These are phyloP conservation scores for Hyaloperonospora arabidopsidis DNA, from an alignment of 352 stramenopile genomes.

Conservation along the genomic window DNA sequence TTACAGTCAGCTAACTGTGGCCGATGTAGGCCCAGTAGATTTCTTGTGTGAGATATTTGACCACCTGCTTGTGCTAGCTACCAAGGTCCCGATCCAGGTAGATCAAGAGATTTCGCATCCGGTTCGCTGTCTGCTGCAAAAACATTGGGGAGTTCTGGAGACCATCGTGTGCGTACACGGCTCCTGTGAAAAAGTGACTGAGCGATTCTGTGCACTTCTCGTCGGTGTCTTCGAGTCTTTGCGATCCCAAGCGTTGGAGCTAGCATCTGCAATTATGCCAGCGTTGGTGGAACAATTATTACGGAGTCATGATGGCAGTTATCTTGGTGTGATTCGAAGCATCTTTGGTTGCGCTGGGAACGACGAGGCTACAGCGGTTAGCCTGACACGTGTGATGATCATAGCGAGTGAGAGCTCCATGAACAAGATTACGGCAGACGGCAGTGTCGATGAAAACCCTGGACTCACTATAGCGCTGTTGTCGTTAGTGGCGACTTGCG, in stretches of 20 bases:
- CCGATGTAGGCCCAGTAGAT: slow-evolving; percentile 42
- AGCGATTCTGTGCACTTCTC: slow-evolving; percentile 48
- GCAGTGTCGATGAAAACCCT: slow-evolving; percentile 48
- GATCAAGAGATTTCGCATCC: slow-evolving; percentile 57
- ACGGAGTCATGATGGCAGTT: slow-evolving; percentile 47
- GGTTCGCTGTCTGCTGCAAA: slow-evolving; percentile 46
- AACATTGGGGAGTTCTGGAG: slow-evolving; percentile 48
- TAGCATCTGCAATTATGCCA: slow-evolving; percentile 57
- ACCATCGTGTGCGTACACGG: slow-evolving; percentile 45
- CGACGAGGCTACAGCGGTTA: slow-evolving; percentile 45
- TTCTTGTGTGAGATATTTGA: slow-evolving; percentile 55
- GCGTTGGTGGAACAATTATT: slow-evolving; percentile 56
- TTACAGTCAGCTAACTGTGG: slow-evolving; percentile 34
- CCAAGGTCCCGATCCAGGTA: slow-evolving; percentile 49
- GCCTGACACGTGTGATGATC: slow-evolving; percentile 58
- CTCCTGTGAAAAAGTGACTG: slow-evolving; percentile 44
- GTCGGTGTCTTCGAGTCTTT: slow-evolving; percentile 56
- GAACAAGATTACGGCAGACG: slow-evolving; percentile 41
- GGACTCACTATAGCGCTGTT: slow-evolving; percentile 45
- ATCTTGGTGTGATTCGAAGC: slow-evolving; percentile 62
- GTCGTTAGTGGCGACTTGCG: slow-evolving; percentile 50
- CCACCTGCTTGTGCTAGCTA: slow-evolving; percentile 51
- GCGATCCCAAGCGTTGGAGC: slow-evolving; percentile 49
- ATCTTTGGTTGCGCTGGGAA: slow-evolving; percentile 57
- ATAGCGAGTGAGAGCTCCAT: slow-evolving; percentile 51